Conservation (phyloP, 345 rosid genomes). For the Cardamine resedifolia region DNA sequence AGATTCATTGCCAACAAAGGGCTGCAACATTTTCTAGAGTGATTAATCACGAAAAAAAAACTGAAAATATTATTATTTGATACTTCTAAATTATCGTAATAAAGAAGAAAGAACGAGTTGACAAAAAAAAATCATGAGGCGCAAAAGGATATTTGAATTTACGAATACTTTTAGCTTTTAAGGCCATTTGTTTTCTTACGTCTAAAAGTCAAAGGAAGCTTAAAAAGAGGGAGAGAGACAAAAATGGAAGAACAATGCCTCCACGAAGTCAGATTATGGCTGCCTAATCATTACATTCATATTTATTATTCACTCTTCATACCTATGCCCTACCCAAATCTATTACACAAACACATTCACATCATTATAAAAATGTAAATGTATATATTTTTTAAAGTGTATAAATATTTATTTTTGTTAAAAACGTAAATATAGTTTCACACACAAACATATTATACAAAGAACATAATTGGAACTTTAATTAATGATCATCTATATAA, state of each 20-base stretch:
- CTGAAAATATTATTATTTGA: not conserved
- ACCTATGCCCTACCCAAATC: slow-evolving; percentile 38
- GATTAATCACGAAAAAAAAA: not conserved
- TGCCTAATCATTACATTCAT: slow-evolving; percentile 39
- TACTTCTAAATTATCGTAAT: not conserved
- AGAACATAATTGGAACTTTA: slow-evolving; percentile 18
- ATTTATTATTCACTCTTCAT: slow-evolving; percentile 34
- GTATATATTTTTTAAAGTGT: not conserved
- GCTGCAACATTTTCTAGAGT: not conserved
- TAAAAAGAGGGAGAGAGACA: slow-evolving; percentile 36
- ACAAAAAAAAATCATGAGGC: slow-evolving; percentile 10
- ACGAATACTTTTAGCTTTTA: slow-evolving; percentile 21
- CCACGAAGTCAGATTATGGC: slow-evolving; percentile 47
- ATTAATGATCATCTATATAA: slow-evolving; percentile 19
- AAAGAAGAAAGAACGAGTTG: slow-evolving; percentile 8
- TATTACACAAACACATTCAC: slow-evolving; percentile 22
- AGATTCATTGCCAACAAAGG: not conserved
- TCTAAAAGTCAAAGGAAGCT: slow-evolving; percentile 41
- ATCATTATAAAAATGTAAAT: slow-evolving; percentile 10
- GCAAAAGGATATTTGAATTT: slow-evolving; percentile 11
- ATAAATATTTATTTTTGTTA: too few species aligned
- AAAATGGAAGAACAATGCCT: slow-evolving; percentile 38
- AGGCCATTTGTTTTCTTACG: slow-evolving; percentile 22
- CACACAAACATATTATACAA: not conserved
- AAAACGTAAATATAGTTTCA: not conserved